Percentiles rank a stretch among this genome's conserved stretches.
Evolutionary conservation across 1,284 basidiomycete genomes (phyloP).

Genomic region (Neonothopanus nambi): DNA sequence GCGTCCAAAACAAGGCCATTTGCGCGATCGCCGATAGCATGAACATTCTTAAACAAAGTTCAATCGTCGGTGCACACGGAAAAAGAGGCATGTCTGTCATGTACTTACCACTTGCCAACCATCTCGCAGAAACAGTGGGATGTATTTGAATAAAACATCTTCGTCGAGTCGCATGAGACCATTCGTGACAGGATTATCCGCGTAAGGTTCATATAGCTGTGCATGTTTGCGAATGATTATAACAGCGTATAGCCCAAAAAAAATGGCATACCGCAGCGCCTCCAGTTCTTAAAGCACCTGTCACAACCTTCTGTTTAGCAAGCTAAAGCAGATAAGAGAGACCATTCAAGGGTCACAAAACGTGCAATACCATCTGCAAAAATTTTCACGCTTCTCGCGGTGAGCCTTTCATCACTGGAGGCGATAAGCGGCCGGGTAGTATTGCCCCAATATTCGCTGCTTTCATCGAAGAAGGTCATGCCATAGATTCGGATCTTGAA

Average conservation of each 20-base stretch:
- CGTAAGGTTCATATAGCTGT: conserved; percentile 77
- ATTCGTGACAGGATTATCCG: conserved; percentile 73
- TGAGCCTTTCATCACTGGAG: conserved; percentile 61
- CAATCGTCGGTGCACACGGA: not conserved
- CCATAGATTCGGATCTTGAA: conserved; percentile 69
- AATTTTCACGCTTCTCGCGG: conserved; percentile 83
- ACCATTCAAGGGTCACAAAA: not conserved
- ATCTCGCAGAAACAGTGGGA: conserved; percentile 72
- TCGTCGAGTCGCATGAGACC: conserved; percentile 79
- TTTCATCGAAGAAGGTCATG: conserved; percentile 72
- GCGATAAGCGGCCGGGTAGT: conserved; percentile 56
- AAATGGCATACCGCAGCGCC: conserved; percentile 74
- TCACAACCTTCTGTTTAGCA: not conserved
- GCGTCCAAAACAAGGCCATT: conserved; percentile 83
- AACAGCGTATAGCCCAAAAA: conserved; percentile 3
- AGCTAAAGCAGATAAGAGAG: not conserved
- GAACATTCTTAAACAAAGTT: conserved; percentile 63
- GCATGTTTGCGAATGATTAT: not conserved
- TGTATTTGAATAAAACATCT: conserved; percentile 60
- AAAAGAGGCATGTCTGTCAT: no score
- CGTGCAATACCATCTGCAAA: conserved; percentile 75
- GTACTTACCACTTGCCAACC: conserved; percentile 78
- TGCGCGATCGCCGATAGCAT: conserved; percentile 90
- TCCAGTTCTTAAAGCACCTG: conserved; percentile 86
- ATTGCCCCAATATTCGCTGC: conserved; percentile 77